A percentile compares a stretch with the other conserved stretches of the same genome.
Evolutionary conservation across 2,329 filamentous ascomycete species (phyloP).

Genomic region (Ambrosiella beaveri): DNA sequence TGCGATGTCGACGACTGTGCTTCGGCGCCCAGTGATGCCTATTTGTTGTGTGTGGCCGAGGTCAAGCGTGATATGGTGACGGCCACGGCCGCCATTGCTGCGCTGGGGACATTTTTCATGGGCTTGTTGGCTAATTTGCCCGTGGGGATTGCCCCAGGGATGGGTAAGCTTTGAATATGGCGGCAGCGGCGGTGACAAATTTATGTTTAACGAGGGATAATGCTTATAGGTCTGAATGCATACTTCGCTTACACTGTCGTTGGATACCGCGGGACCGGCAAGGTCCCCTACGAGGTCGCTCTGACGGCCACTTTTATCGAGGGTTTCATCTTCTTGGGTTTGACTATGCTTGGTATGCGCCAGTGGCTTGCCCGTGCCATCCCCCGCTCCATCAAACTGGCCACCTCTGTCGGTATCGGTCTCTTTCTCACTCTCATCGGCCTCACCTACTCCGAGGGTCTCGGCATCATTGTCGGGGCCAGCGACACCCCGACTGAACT

Average conservation of each 20-base stretch:
- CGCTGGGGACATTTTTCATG: slow-evolving; percentile 67
- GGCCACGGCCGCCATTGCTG: slow-evolving; percentile 67
- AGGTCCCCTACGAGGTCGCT: slow-evolving; percentile 57
- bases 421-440: slow-evolving; percentile 64
- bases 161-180: slow-evolving; percentile 20
- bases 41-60: slow-evolving; percentile 43
- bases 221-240: slow-evolving; percentile 46
- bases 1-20: slow-evolving; percentile 26
- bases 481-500: slow-evolving; percentile 52
- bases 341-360: slow-evolving; percentile 64
- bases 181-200: too few relatives aligned
- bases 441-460: slow-evolving; percentile 64
- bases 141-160: slow-evolving; percentile 23
- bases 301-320: slow-evolving; percentile 80
- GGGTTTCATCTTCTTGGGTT: slow-evolving; percentile 65
- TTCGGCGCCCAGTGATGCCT: slow-evolving; percentile 24
- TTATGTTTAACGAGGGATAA: too few relatives aligned
- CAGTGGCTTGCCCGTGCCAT: slow-evolving; percentile 79
- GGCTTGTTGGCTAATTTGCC: slow-evolving; percentile 63
- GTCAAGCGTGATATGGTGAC: slow-evolving; percentile 68
- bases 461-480: slow-evolving; percentile 60
- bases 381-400: slow-evolving; percentile 70
- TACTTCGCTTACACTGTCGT: slow-evolving; percentile 69
- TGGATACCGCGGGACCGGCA: slow-evolving; percentile 55
- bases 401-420: slow-evolving; percentile 71